Base-by-base conservation (phyloP, 352 stramenopile genomes). In the Phytopythium ostracodes region DNA sequence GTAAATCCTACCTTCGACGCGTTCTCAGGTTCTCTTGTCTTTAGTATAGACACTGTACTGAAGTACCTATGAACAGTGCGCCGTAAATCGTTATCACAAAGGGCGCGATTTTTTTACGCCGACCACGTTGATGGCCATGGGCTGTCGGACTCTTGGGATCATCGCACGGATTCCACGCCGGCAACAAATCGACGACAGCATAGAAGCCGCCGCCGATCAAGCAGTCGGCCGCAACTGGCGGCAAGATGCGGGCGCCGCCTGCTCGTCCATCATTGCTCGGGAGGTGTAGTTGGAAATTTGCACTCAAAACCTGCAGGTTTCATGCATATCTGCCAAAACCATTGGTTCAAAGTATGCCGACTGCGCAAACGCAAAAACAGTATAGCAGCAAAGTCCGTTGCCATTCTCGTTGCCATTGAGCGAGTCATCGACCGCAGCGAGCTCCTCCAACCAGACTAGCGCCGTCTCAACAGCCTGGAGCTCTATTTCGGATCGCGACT, bases 101-200 rank as follows among this genome's bases (percentile, higher is more conserved):
- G 40, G 1, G 7, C 2, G 46, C 46, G 46, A 52, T 52, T 52
- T n/a, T 52, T 52, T 44, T n/a, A 44, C 38, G 17, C 38, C 38
- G 38, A 15, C 38, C 14, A 44, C 38, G 20, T 7, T 33, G 46
- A 52, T 33, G 46, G 22, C 22, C 22, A n/a, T 29, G 11, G 24
- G 22, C 22, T 52, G 47, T 50, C 43, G 43, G 43, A 36, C 47
- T 38, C 47, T 3, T 22, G 47, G 17, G 20, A 36, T 54, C 47
- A 54, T 54, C 47, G 24, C 2, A 12, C 22, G 24, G 22, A 12
- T 35, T 11, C 24, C 24, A 52, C 46, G 6, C n/a, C 24, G 33
- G 47, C 47, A 54, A 54, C 47, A 54, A 54, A 54, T 54, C 47
- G 25, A 54, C 47, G 47, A 54, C 47, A 27, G 14, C 25, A 54